Conservation (phyloP, 148 eudicot species). For the Drosera capensis region DNA sequence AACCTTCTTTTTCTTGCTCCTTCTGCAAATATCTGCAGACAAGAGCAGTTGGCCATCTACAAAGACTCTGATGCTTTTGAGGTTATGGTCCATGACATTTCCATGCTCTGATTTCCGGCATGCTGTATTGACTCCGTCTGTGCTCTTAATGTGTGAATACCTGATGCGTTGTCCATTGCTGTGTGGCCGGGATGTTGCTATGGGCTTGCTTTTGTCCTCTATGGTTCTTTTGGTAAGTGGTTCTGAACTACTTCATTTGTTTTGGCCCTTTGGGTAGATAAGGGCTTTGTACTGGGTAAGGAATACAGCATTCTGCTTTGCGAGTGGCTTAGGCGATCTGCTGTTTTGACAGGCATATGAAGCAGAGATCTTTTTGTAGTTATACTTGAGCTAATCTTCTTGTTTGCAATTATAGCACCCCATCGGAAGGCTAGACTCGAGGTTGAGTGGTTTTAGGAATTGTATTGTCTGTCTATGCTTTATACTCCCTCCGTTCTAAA, state of each 20-base stretch:
- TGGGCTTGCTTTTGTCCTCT: constrained; percentile 82
- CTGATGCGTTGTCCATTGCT: constrained; percentile 68
- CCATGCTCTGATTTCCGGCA: constrained; percentile 98
- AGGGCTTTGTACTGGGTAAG: constrained; percentile 1
- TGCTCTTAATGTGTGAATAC: constrained; percentile 77
- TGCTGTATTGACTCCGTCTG: constrained; percentile 83
- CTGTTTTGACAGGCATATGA: too few relatives aligned
- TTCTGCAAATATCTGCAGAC: constrained; percentile 23
- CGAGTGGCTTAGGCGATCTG: too few relatives aligned
- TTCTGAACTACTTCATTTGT: neutral
- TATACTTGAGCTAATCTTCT: too few relatives aligned
- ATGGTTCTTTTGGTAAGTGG: constrained; percentile 65
- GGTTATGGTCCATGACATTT: constrained; percentile 92
- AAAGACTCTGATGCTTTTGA: constrained; percentile 72
- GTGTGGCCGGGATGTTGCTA: constrained; percentile 64
- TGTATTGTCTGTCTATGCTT: too few relatives aligned
- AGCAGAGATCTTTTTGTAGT: too few relatives aligned
- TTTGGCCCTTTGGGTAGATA: too few relatives aligned
- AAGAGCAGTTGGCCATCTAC: constrained; percentile 87
- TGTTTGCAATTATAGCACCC: too few relatives aligned
- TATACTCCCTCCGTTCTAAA: too few relatives aligned
- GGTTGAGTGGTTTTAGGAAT: too few relatives aligned
- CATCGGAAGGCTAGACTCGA: too few relatives aligned
- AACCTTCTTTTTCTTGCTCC: neutral
- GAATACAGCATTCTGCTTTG: too few relatives aligned